Conservation (phyloP, 2,329 filamentous ascomycete species). For the Botrytis porri region DNA sequence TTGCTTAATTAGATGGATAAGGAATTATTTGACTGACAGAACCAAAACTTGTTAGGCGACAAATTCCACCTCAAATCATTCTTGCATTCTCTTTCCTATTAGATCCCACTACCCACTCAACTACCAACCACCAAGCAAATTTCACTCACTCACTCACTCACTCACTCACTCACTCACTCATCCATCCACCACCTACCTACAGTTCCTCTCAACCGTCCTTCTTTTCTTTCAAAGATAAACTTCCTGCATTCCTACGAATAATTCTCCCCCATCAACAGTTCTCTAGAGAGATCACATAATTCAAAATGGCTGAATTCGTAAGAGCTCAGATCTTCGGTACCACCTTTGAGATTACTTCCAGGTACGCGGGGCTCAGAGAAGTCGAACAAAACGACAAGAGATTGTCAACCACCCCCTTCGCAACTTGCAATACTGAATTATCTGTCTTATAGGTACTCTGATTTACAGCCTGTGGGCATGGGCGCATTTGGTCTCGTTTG, state of each 20-base stretch:
- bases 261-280: background rate
- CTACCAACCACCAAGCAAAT: background rate
- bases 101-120: background rate
- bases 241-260: background rate
- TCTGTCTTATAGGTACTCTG: conserved; percentile 76
- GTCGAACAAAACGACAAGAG: background rate
- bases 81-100: conserved; percentile 5
- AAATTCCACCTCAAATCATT: conserved; percentile 8
- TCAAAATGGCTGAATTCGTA: conserved; percentile 96
- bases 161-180: background rate
- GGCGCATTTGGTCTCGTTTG: conserved; percentile 97
- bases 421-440: conserved; percentile 25
- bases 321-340: conserved; percentile 99
- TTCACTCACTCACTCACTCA: background rate
- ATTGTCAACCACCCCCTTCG: conserved; percentile 22
- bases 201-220: background rate
- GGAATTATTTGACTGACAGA: background rate
- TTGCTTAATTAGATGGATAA: background rate
- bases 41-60: conserved; percentile 3
- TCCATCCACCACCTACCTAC: background rate
- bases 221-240: background rate
- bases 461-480: conserved; percentile 98
- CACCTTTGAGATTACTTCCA: conserved; percentile 98
- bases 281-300: background rate
- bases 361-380: conserved; percentile 53